These are phyloP conservation scores for Phoma sp. DNA, from an alignment of 2,329 filamentous ascomycete genomes.

Conservation along the genomic window DNA sequence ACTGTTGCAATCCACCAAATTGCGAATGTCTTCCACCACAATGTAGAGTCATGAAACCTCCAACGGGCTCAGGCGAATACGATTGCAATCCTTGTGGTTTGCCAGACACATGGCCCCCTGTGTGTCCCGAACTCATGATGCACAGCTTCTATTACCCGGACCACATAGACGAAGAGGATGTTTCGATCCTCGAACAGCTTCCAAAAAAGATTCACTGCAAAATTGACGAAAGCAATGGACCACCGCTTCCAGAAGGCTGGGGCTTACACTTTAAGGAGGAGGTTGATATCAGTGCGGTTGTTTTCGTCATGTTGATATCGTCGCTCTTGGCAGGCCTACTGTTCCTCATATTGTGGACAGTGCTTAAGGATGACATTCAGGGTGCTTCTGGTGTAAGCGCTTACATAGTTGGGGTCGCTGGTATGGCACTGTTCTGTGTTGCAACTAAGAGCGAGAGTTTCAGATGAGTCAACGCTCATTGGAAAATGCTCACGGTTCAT, in stretches of 20 bases:
- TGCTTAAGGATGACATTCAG: conserved; percentile 30
- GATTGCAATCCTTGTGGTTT: neutral
- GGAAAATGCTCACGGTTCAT: too few species aligned
- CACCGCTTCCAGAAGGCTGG: conserved; percentile 25
- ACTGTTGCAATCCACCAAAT: neutral
- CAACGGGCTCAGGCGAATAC: conserved; percentile 3
- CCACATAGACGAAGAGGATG: neutral
- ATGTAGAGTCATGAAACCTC: neutral
- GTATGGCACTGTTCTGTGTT: conserved; percentile 2
- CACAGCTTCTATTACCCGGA: neutral
- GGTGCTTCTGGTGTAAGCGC: conserved; percentile 30
- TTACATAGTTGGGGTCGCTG: conserved; percentile 21
- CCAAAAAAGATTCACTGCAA: conserved; percentile 5
- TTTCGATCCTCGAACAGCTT: neutral
- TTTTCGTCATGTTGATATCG: conserved; percentile 17
- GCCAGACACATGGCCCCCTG: neutral
- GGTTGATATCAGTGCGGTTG: conserved; percentile 26
- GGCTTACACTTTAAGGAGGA: conserved; percentile 33
- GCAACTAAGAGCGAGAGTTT: neutral
- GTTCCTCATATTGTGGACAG: conserved; percentile 31
- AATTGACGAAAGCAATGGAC: neutral
- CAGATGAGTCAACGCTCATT: neutral
- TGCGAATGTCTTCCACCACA: conserved; percentile 1
- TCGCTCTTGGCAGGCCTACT: conserved; percentile 25
- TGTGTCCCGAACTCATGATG: neutral